These are phyloP conservation scores for Colletotrichum melonis DNA, from an alignment of 2,329 filamentous ascomycete species.

Conservation along the genomic window DNA sequence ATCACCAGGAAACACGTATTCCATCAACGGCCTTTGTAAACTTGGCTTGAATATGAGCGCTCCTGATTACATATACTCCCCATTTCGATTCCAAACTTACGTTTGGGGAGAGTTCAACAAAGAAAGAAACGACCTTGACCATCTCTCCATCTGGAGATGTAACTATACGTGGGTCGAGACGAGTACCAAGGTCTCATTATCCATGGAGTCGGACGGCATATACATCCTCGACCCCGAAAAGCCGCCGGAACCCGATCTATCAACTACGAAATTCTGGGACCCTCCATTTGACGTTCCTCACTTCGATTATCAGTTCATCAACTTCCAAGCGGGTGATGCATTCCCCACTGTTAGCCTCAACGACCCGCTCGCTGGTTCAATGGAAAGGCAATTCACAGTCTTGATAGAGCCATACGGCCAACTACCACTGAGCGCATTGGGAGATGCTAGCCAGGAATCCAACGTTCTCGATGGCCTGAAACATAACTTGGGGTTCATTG, in stretches of 20 bases:
- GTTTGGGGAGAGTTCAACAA: not conserved
- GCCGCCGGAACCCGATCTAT: not conserved
- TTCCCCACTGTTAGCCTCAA: not conserved
- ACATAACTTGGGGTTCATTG: not conserved
- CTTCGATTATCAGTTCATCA: not conserved
- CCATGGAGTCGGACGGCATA: too few relatives aligned
- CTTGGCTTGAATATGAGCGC: not conserved
- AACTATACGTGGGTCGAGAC: slow-evolving; percentile 8
- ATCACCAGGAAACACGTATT: not conserved
- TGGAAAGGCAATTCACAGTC: not conserved
- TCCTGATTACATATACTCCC: not conserved
- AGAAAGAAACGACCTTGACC: not conserved
- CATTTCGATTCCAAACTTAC: not conserved
- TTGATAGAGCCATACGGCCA: not conserved
- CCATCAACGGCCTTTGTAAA: not conserved
- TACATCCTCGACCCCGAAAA: slow-evolving; percentile 3
- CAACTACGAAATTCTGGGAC: not conserved
- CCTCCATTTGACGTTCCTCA: slow-evolving; percentile 1
- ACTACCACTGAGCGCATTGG: not conserved
- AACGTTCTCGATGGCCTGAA: not conserved
- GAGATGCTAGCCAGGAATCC: not conserved
- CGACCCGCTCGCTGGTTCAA: not conserved
- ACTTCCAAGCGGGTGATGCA: too few relatives aligned
- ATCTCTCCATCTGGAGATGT: slow-evolving; percentile 2
- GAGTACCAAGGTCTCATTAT: not conserved